phyloP scores from a whole-genome alignment of 176 grass and related monocot species.

The Urochloa ruziziensis region DNA sequence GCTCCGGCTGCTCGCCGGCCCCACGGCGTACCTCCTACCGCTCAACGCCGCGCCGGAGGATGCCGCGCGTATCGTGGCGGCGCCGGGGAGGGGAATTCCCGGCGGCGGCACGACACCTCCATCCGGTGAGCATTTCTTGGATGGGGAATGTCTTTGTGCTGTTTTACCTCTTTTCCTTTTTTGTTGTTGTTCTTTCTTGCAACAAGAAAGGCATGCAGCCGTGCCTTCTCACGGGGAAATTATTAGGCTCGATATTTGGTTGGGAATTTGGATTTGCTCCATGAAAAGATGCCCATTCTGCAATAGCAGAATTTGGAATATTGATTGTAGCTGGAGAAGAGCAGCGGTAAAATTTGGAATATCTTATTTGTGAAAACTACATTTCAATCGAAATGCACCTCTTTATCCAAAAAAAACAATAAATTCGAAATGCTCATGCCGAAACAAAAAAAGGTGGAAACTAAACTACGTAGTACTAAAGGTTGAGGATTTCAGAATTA shows the following conservation, averaged over 20 bases:
- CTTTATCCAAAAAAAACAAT: too few species aligned
- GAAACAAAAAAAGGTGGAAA: not conserved
- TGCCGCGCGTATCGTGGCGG: not conserved
- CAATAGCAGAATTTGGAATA: not conserved
- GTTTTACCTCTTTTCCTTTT: not conserved
- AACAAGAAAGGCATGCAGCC: not conserved
- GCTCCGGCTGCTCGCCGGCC: slow-evolving; percentile 46
- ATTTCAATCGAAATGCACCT: not conserved
- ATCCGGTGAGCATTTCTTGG: slow-evolving; percentile 35
- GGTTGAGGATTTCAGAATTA: not conserved
- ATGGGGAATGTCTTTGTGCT: not conserved
- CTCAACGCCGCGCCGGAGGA: slow-evolving; percentile 7
- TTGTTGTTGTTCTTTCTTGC: not conserved
- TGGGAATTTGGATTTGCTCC: slow-evolving; percentile 23
- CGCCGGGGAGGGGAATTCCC: not conserved
- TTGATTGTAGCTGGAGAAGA: not conserved
- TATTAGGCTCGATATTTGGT: not conserved
- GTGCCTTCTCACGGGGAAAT: not conserved
- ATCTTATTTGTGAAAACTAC: not conserved
- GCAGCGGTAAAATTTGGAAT: not conserved
- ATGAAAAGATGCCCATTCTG: not conserved
- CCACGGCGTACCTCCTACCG: slow-evolving; percentile 11
- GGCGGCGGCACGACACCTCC: not conserved
- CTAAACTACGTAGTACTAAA: not conserved
- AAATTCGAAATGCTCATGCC: too few species aligned